Conservation (phyloP, 2,329 filamentous ascomycete genomes). For the Epichloe gansuensis region DNA sequence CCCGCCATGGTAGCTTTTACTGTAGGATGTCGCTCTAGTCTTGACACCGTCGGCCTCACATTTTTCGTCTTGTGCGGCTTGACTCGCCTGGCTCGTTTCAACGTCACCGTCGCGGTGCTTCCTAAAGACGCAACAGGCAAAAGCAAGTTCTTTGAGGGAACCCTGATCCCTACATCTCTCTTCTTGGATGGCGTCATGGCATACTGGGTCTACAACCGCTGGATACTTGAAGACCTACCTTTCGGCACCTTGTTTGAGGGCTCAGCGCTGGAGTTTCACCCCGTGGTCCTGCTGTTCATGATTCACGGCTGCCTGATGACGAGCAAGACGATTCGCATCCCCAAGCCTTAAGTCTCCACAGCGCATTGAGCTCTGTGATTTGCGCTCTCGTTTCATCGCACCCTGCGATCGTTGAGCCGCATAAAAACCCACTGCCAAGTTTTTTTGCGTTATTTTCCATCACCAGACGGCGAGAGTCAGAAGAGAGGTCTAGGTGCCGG, state of each 20-base stretch:
- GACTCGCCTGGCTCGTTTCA: constrained; percentile 89
- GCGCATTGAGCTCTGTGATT: background rate
- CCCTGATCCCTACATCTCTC: constrained; percentile 85
- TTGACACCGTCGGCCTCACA: constrained; percentile 69
- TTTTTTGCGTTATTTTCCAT: background rate
- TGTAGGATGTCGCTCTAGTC: constrained; percentile 70
- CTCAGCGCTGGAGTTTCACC: constrained; percentile 69
- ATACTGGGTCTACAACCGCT: constrained; percentile 73
- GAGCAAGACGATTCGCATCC: constrained; percentile 87
- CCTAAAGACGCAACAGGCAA: constrained; percentile 90
- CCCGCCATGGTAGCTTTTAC: constrained; percentile 81
- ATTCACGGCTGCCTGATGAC: constrained; percentile 91
- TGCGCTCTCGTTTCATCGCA: background rate
- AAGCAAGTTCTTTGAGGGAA: constrained; percentile 91
- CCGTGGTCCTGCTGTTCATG: constrained; percentile 67
- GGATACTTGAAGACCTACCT: constrained; percentile 70
- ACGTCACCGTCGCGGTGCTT: constrained; percentile 80
- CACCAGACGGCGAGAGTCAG: background rate
- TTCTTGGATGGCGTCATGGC: constrained; percentile 74
- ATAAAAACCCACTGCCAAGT: background rate
- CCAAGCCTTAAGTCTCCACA: constrained; percentile 53
- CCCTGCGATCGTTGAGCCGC: background rate
- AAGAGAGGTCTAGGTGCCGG: background rate
- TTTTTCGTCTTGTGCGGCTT: constrained; percentile 94
- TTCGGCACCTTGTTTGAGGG: constrained; percentile 57